Evolutionary conservation across 1,284 basidiomycete species (phyloP).

Genomic region (Malassezia cuniculi): DNA sequence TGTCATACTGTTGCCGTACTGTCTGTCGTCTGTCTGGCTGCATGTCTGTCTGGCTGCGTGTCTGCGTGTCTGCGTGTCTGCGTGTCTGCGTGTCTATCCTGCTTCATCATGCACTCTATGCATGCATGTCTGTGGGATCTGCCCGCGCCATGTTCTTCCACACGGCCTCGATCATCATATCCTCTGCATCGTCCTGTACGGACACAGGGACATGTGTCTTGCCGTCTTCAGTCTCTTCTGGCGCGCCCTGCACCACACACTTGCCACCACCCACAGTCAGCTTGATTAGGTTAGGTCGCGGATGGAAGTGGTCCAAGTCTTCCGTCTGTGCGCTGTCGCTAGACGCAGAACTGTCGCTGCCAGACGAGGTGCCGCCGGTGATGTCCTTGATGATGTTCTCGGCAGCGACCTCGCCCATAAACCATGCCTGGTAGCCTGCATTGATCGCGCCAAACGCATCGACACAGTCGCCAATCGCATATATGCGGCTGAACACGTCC

Average conservation of each 20-base stretch:
- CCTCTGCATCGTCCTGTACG: constrained; percentile 30
- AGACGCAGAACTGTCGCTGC: neutral
- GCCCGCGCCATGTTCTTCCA: constrained; percentile 39
- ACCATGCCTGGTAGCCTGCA: constrained; percentile 44
- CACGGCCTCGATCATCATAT: constrained; percentile 35
- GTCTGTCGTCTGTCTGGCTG: no score
- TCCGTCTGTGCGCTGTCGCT: neutral
- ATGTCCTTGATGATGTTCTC: constrained; percentile 39
- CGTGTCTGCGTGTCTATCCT: neutral
- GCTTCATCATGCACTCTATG: constrained; percentile 8
- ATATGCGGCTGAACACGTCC: constrained; percentile 26
- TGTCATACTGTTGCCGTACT: no score
- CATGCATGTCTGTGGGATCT: constrained; percentile 28
- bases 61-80: neutral
- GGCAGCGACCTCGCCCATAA: constrained; percentile 39
- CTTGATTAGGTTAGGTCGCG: constrained; percentile 37
- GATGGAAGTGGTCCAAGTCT: constrained; percentile 22
- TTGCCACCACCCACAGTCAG: constrained; percentile 33
- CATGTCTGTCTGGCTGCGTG: neutral
- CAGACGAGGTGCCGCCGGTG: neutral
- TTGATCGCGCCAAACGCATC: constrained; percentile 44
- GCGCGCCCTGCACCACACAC: constrained; percentile 33
- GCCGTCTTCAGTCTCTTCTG: constrained; percentile 13
- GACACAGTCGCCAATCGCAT: constrained; percentile 41
- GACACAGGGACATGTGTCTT: constrained; percentile 11